These are phyloP conservation scores for Fusarium subglutinans DNA, from an alignment of 2,329 filamentous ascomycete species.

Conservation along the genomic window DNA sequence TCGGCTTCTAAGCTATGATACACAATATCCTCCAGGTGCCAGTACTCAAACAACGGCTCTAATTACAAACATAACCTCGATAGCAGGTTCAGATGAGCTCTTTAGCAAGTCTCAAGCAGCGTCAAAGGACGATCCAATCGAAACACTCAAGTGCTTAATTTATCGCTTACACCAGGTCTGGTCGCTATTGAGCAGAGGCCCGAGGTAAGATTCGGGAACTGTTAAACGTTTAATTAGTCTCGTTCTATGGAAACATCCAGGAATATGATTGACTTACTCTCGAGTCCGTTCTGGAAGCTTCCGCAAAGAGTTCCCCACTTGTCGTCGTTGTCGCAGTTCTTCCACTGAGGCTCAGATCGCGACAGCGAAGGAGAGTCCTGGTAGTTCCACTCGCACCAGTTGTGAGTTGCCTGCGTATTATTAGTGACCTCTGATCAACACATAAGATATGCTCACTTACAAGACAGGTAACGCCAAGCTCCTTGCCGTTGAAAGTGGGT, in stretches of 20 bases:
- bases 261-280: neutral
- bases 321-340: slow-evolving; percentile 18
- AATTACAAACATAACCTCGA: neutral
- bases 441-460: neutral
- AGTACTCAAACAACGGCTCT: neutral
- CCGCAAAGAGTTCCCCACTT: slow-evolving; percentile 3
- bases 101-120: too few species aligned
- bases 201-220: slow-evolving; percentile 18
- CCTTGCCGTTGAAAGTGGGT: neutral
- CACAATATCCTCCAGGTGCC: accelerated
- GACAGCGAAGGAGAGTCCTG: neutral
- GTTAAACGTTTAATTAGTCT: accelerated
- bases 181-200: neutral
- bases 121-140: too few species aligned
- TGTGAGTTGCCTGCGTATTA: slow-evolving; percentile 1
- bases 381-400: slow-evolving; percentile 22
- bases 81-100: neutral
- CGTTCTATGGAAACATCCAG: accelerated
- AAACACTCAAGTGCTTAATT: too few species aligned
- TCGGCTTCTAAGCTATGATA: neutral
- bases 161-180: neutral
- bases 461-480: slow-evolving; percentile 5
- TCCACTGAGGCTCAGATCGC: neutral
- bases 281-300: neutral
- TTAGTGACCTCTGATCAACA: accelerated